Evolutionary conservation across 1,284 basidiomycete species (phyloP).

Genomic region (Austroboletus niveus): DNA sequence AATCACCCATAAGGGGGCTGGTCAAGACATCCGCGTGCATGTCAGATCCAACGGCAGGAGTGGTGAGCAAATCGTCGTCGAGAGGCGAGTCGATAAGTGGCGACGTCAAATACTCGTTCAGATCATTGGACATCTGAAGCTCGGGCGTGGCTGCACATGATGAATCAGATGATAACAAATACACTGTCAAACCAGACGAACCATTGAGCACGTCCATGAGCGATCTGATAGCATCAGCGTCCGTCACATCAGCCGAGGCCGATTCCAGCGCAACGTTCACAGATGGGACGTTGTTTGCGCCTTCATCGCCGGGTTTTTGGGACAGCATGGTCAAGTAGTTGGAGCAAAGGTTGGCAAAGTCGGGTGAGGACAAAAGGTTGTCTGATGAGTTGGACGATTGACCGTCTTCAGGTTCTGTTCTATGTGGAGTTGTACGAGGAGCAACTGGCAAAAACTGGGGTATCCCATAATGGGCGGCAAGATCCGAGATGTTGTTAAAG

Average conservation of each 20-base stretch:
- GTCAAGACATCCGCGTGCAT: conserved; percentile 43
- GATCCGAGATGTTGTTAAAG: conserved; percentile 49
- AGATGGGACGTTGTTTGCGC: conserved; percentile 15
- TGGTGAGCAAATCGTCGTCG: conserved; percentile 52
- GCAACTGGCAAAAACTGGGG: conserved; percentile 64
- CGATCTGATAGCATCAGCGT: conserved; percentile 37
- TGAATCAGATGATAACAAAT: not conserved
- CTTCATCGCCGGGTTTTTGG: conserved; percentile 34
- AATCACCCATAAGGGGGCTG: conserved; percentile 33
- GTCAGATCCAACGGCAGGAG: conserved; percentile 45
- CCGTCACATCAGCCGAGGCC: conserved; percentile 19
- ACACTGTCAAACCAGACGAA: conserved; percentile 12
- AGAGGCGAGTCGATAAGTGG: conserved; percentile 53
- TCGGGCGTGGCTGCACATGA: conserved; percentile 35
- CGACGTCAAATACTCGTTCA: conserved; percentile 45
- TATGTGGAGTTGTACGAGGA: conserved; percentile 53
- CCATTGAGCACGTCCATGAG: conserved; percentile 45
- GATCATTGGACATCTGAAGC: conserved; percentile 33
- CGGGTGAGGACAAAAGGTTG: conserved; percentile 22
- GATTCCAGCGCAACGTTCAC: conserved; percentile 15
- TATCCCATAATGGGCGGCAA: conserved; percentile 73
- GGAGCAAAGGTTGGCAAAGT: conserved; percentile 40
- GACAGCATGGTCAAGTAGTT: conserved; percentile 51
- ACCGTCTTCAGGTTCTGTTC: conserved; percentile 33
- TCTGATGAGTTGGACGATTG: conserved; percentile 17